Conservation (phyloP, 2,329 filamentous ascomycete genomes). For the Verticillium nubilum region DNA sequence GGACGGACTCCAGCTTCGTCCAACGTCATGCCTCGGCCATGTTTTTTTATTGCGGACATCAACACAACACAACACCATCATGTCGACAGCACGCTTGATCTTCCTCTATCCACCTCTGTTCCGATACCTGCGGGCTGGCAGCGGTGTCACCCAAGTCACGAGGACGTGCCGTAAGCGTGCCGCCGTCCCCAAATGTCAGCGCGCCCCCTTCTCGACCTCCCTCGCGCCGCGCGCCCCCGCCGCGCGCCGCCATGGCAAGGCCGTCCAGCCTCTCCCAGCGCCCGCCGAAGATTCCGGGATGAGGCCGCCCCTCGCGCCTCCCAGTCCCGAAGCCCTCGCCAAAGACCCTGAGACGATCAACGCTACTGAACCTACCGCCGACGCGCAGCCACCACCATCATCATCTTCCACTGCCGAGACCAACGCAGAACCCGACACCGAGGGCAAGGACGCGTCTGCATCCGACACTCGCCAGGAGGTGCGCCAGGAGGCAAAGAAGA, state of each 20-base stretch:
- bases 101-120: constrained; percentile 67
- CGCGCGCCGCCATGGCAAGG: constrained; percentile 54
- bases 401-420: background rate
- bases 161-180: constrained; percentile 26
- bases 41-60: background rate
- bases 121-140: constrained; percentile 42
- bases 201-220: constrained; percentile 27
- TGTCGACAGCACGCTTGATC: constrained; percentile 58
- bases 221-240: constrained; percentile 35
- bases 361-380: background rate
- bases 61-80: constrained; percentile 24
- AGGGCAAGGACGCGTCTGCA: constrained; percentile 4
- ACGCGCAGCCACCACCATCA: constrained; percentile 8
- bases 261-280: constrained; percentile 45
- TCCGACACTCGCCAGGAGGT: constrained; percentile 17
- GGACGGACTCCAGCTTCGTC: background rate
- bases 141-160: constrained; percentile 34
- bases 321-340: constrained; percentile 12
- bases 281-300: constrained; percentile 19
- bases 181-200: constrained; percentile 19
- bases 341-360: constrained; percentile 3
- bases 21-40: background rate
- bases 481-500: constrained; percentile 32
- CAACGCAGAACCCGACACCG: background rate
- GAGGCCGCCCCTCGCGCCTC: background rate